Evolutionary conservation across 2,329 filamentous ascomycete species (phyloP), one percentile per base, ranked within the genome.

Genomic region (Nigrospora oryzae): DNA sequence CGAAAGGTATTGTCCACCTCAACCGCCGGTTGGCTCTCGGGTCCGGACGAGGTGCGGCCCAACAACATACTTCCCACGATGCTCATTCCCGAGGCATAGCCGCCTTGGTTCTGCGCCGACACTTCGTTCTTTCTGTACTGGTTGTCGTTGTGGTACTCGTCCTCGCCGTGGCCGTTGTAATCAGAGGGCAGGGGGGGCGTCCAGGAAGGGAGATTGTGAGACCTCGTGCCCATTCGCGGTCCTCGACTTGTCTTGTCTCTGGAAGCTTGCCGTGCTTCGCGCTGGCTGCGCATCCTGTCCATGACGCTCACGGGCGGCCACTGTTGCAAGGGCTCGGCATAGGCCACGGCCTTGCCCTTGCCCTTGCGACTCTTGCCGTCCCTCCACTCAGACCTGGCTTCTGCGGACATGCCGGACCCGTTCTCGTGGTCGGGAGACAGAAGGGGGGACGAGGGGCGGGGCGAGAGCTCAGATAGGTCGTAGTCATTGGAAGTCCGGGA

Each of bases 391-490:
- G 23, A 28, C 8, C 23, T 28, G 23, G 23, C 10, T 2, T 28
- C 23, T 28, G 23, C 23, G 10, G 23, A 28, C 5, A 28, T 39
- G 19, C 41, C 19, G 34, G 48, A 38, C 11, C 46, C 45, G 34
- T 37, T 40, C 5, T 42, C 28, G 28, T 40, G 46, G n/a, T 49
- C 49, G 34, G 53, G 44, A 2, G 51, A 53, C 5, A 61, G 53
- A 2, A 60, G 48, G 7, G 56, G 51, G 40, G 57, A 50, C 23
- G 58, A 58, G 4, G 58, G 54, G 32, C 56, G 53, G 3, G 59
- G 59, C 38, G 57, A 60, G 15, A 62, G 50, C 32, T 61, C 57
- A 40, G 51, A 49, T 28, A 62, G 57, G 17, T 58, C 53, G 48
- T 59, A 57, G 17, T 61, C 56, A 40, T 56, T 50, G 14, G 51